Percentiles rank a stretch among this genome's conserved stretches.
Conservation (phyloP, 2,329 filamentous ascomycete species). For the Xylaria multiplex region DNA sequence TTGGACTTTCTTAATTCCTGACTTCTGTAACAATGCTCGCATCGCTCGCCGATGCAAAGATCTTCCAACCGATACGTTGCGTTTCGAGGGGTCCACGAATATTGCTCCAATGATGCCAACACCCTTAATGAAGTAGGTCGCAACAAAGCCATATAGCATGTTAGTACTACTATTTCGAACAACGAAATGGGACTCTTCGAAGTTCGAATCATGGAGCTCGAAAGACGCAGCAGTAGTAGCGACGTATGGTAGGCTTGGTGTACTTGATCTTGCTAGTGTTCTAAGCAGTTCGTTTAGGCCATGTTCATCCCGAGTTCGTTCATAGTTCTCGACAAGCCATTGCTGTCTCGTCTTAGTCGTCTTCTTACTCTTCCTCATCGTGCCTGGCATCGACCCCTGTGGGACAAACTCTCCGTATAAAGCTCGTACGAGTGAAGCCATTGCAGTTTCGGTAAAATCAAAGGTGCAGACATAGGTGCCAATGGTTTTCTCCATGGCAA, state of each 20-base stretch:
- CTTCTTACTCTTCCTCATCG: constrained; percentile 87
- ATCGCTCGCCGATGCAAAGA: constrained; percentile 89
- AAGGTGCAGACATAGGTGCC: constrained; percentile 95
- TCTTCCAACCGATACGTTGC: constrained; percentile 89
- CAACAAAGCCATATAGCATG: constrained; percentile 89
- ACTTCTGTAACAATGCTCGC: constrained; percentile 74
- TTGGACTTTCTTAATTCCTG: constrained; percentile 81
- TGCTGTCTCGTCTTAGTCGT: constrained; percentile 89
- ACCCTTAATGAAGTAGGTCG: constrained; percentile 80
- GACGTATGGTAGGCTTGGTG: constrained; percentile 75
- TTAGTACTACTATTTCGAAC: constrained; percentile 94
- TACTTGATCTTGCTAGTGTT: constrained; percentile 72
- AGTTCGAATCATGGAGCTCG: constrained; percentile 73
- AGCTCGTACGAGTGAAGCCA: constrained; percentile 84
- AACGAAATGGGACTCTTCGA: constrained; percentile 88
- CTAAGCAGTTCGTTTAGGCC: constrained; percentile 81
- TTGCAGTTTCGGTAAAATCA: constrained; percentile 92
- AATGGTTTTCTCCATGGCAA: constrained; percentile 89
- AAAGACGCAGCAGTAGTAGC: constrained; percentile 79
- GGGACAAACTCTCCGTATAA: constrained; percentile 79
- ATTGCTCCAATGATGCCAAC: constrained; percentile 83
- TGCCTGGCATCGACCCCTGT: constrained; percentile 72
- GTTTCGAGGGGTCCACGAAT: constrained; percentile 87
- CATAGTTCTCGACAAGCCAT: constrained; percentile 92
- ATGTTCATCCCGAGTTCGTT: constrained; percentile 77